phyloP scores from a whole-genome alignment of 2,329 filamentous ascomycete species.

The Penicillium oxalicum region DNA sequence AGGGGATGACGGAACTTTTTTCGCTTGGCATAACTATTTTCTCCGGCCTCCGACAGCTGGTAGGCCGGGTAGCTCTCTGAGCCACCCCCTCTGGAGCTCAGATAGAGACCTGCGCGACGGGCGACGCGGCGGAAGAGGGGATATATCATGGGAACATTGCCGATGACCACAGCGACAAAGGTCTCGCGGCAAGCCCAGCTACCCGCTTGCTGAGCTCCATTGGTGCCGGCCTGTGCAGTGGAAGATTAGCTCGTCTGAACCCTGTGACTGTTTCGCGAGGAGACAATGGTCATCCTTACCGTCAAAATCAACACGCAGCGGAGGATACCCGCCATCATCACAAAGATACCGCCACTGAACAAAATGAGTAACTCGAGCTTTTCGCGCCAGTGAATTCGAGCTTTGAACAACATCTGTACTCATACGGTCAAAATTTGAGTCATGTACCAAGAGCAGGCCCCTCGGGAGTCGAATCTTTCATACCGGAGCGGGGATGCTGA shows the following conservation, averaged over 20 bases:
- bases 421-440: neutral
- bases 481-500: constrained; percentile 54
- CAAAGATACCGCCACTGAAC: constrained; percentile 52
- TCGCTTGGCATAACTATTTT: constrained; percentile 13
- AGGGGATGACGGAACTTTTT: constrained; percentile 30
- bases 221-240: constrained; percentile 26
- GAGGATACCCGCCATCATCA: constrained; percentile 51
- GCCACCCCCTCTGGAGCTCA: constrained; percentile 13
- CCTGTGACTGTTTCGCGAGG: no score
- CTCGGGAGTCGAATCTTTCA: neutral
- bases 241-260: neutral
- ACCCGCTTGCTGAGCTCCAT: constrained; percentile 38
- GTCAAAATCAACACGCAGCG: constrained; percentile 49
- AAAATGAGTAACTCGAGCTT: constrained; percentile 51
- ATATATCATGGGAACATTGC: constrained; percentile 42
- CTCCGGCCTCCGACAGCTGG: constrained; percentile 18
- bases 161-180: constrained; percentile 41
- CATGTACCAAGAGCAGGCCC: no score
- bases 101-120: constrained; percentile 23
- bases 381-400: constrained; percentile 44
- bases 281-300: constrained; percentile 15
- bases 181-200: constrained; percentile 44
- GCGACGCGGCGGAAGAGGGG: constrained; percentile 26
- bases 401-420: constrained; percentile 48
- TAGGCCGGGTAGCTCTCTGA: constrained; percentile 22